Evolutionary conservation across 1,284 basidiomycete genomes (phyloP), one percentile per base, ranked within the genome.

Genomic region (Trichosporon ovoides): DNA sequence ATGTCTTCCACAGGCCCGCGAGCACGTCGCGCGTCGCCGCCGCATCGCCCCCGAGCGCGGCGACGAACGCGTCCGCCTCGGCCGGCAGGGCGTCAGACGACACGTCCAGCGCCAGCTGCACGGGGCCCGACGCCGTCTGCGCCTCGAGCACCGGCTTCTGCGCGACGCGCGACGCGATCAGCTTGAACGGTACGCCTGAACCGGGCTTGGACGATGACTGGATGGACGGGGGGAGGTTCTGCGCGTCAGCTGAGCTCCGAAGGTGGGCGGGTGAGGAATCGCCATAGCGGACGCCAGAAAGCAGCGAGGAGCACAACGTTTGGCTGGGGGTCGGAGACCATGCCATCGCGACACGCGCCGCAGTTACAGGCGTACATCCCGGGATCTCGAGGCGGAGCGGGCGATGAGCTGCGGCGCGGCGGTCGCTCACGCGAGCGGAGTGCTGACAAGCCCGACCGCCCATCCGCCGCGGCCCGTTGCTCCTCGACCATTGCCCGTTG

Each of bases 61-160:
- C 38, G 7, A 63, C 48, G 54, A 56, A 60, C n/a, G 58, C 38
- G 22, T 54, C 56, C 4, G 56, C 53, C 14, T 43, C 49, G 4
- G 52, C 18, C 2, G 61, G 61, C 3, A 63, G 61, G 10, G 34
- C 18, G 13, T 14, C 11, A 24, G 33, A 19, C n/a, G 50, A 36
- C 38, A 63, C 46, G 48, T 63, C 57, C 12, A 63, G 58, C 24
- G 52, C 33, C 7, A 63, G 58, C 18, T 53, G 46, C 19, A 49
- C 22, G 4, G 58, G n/a, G 37, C 58, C 58, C 37, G 43, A 49
- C 12, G 38, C 19, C 33, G 43, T 53, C 34, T 40, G 43, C 12
- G 46, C 59, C 54, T 60, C 61, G 40, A 63, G 48, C n/a, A 58
- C 46, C 4, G 61, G 61, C 3, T 52, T 54, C 20, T 63, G 57